Evolutionary conservation across 257 asterid species (phyloP).

Genomic region (Leptodermis oblonga): DNA sequence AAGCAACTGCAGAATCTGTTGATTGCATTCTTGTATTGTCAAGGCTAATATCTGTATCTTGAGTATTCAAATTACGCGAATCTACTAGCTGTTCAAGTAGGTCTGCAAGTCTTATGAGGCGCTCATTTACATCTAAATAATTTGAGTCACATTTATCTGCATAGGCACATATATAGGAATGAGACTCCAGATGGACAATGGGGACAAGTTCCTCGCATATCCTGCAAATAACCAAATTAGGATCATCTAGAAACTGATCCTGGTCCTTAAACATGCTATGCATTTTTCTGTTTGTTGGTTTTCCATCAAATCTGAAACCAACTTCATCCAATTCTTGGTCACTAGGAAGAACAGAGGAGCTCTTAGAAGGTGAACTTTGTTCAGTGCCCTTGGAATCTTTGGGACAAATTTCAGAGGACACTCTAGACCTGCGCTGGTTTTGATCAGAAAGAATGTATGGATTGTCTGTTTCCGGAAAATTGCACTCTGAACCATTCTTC

Average conservation of each 20-base stretch:
- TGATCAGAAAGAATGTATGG: conserved; percentile 28
- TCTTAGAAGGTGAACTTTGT: conserved; percentile 27
- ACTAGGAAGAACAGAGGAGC: conserved; percentile 26
- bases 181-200: conserved; percentile 76
- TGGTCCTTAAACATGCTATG: conserved; percentile 29
- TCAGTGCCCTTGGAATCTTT: conserved; percentile 31
- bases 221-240: conserved; percentile 75
- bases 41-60: conserved; percentile 50
- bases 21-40: conserved; percentile 44
- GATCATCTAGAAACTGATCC: conserved; percentile 49
- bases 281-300: conserved; percentile 23
- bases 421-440: conserved; percentile 34
- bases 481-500: conserved; percentile 34
- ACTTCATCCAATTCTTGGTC: conserved; percentile 26
- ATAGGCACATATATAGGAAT: conserved; percentile 90
- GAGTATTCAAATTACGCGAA: conserved; percentile 45
- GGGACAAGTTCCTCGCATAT: conserved; percentile 93
- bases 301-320: conserved; percentile 36
- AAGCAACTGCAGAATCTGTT: conserved; percentile 36
- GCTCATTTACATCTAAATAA: conserved; percentile 65
- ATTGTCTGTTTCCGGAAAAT: conserved; percentile 32
- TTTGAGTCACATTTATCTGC: conserved; percentile 84
- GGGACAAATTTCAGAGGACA: conserved; percentile 26
- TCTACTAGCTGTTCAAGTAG: conserved; percentile 79
- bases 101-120: conserved; percentile 76